Evolutionary conservation across 192 early-diverging fungal species (phyloP).

Genomic region (Entomortierella chlamydospora): DNA sequence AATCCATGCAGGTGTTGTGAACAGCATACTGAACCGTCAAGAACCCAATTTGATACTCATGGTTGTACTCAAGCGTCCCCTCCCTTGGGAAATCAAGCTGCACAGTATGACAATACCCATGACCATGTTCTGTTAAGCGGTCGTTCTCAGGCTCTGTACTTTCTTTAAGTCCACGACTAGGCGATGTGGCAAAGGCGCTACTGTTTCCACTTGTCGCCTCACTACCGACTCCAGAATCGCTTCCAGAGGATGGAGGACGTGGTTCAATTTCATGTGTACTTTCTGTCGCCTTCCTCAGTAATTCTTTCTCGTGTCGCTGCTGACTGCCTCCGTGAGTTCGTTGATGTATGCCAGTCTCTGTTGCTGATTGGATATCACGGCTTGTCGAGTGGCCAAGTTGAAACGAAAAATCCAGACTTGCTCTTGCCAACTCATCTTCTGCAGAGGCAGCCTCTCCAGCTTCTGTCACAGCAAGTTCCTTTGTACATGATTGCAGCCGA

Average conservation of each 20-base stretch:
- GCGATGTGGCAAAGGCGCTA: slow-evolving; percentile 14
- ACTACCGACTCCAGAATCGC: slow-evolving; percentile 22
- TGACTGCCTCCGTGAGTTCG: not conserved
- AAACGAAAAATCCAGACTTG: slow-evolving; percentile 35
- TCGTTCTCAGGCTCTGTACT: not conserved
- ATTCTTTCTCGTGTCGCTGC: not conserved
- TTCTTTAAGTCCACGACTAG: not conserved
- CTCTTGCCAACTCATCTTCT: slow-evolving; percentile 39
- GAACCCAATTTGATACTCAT: slow-evolving; percentile 50
- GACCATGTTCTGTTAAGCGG: not conserved
- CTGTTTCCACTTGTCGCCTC: slow-evolving; percentile 10
- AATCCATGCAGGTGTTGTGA: slow-evolving; percentile 47
- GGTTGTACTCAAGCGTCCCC: slow-evolving; percentile 45
- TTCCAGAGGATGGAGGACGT: not conserved
- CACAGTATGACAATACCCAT: slow-evolving; percentile 36
- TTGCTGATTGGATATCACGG: not conserved
- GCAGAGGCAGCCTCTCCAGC: slow-evolving; percentile 35
- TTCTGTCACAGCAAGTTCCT: slow-evolving; percentile 37
- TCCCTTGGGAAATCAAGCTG: slow-evolving; percentile 47
- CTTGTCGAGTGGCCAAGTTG: slow-evolving; percentile 30
- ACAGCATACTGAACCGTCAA: slow-evolving; percentile 45
- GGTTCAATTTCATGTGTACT: not conserved
- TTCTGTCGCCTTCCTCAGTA: not conserved
- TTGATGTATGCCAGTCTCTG: not conserved
- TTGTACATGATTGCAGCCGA: slow-evolving; percentile 26